Evolutionary conservation across 805 yeast species (phyloP).

Genomic region (Yarrowia sp.): DNA sequence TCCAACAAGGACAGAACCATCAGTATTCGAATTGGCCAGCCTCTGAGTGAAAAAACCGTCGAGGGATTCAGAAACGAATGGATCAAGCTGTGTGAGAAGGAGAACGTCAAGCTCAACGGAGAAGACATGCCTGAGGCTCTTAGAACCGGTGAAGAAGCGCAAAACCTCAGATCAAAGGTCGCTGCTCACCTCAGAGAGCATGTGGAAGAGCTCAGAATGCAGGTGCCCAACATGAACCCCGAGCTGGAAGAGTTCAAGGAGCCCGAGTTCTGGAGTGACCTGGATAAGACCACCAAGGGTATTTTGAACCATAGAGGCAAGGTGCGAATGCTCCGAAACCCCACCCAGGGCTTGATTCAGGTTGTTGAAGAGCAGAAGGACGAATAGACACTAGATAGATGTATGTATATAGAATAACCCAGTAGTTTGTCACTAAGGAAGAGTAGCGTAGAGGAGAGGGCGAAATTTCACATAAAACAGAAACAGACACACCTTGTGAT

Average conservation of each 20-base stretch:
- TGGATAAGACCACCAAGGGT: constrained; percentile 1
- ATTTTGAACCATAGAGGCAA: background rate
- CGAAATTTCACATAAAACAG: no score
- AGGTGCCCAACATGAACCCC: background rate
- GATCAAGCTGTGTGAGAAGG: constrained; percentile 59
- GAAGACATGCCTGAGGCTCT: constrained; percentile 61
- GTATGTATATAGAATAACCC: background rate
- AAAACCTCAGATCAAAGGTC: constrained; percentile 62
- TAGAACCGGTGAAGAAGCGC: constrained; percentile 62
- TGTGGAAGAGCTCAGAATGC: constrained; percentile 44
- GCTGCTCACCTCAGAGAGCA: constrained; percentile 67
- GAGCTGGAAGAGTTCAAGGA: constrained; percentile 13
- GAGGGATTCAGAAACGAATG: constrained; percentile 65
- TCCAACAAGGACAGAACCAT: constrained; percentile 55
- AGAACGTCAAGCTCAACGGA: constrained; percentile 46
- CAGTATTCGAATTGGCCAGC: constrained; percentile 67
- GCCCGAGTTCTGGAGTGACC: constrained; percentile 12
- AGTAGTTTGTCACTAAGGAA: no score
- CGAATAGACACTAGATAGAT: background rate
- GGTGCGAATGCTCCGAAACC: constrained; percentile 4
- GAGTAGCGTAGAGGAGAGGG: background rate
- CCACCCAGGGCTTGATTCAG: constrained; percentile 2
- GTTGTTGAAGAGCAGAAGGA: background rate
- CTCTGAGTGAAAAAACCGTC: constrained; percentile 59
- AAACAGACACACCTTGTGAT: no score